Conservation (phyloP, 371 early-diverging fungal species). For the Actinomortierella wolfii region DNA sequence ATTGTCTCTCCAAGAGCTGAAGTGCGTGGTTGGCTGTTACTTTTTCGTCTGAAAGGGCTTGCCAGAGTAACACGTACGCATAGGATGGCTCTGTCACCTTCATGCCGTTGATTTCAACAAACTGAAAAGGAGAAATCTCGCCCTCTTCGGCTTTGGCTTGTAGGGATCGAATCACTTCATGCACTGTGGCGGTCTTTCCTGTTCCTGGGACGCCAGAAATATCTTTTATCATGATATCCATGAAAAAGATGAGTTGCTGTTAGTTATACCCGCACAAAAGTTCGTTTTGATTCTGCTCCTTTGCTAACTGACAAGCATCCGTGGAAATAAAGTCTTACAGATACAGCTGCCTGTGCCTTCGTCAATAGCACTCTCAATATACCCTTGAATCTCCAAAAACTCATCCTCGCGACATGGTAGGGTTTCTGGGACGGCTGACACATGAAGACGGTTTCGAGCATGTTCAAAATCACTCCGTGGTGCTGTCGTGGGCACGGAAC, state of each 20-base stretch:
- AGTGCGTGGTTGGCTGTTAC: slow-evolving; percentile 81
- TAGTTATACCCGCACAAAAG: neutral
- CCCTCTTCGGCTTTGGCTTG: slow-evolving; percentile 70
- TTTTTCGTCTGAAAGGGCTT: slow-evolving; percentile 64
- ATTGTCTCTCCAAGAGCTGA: slow-evolving; percentile 71
- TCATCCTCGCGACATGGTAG: slow-evolving; percentile 93
- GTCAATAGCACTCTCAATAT: slow-evolving; percentile 74
- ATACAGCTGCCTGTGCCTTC: slow-evolving; percentile 84
- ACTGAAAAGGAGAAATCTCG: slow-evolving; percentile 75
- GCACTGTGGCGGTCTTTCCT: slow-evolving; percentile 97
- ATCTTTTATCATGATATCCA: slow-evolving; percentile 49
- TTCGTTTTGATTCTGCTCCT: neutral
- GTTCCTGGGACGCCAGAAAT: slow-evolving; percentile 98
- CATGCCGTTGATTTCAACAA: slow-evolving; percentile 96
- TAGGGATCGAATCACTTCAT: slow-evolving; percentile 81
- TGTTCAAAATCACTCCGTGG: slow-evolving; percentile 55
- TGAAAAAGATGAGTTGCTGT: neutral
- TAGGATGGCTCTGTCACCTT: slow-evolving; percentile 91
- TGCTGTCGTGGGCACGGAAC: slow-evolving; percentile 13
- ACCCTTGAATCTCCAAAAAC: slow-evolving; percentile 75
- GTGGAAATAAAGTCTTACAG: slow-evolving; percentile 54
- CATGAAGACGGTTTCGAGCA: slow-evolving; percentile 83
- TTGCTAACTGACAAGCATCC: neutral
- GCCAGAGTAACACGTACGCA: slow-evolving; percentile 86
- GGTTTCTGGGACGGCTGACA: slow-evolving; percentile 85